Evolutionary conservation across 768 basidiomycete species (phyloP).

Genomic region (Harrya chromipes): DNA sequence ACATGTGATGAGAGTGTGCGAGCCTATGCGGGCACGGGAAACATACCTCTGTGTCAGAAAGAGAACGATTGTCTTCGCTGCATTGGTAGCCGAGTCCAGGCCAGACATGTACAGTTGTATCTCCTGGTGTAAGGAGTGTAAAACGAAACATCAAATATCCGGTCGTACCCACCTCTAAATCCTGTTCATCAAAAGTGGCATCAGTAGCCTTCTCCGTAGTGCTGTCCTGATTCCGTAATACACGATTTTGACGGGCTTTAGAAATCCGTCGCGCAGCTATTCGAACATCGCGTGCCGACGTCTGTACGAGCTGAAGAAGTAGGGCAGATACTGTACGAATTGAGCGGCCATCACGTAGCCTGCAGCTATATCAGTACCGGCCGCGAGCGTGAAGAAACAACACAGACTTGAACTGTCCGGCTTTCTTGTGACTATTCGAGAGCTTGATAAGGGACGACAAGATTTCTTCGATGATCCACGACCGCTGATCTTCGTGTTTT

Average conservation of each 20-base stretch:
- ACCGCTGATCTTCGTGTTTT: conserved; percentile 84
- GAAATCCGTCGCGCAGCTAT: conserved; percentile 61
- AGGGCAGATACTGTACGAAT: conserved; percentile 94
- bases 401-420: conserved; percentile 81
- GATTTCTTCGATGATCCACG: conserved; percentile 99
- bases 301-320: conserved; percentile 94
- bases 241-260: conserved; percentile 60
- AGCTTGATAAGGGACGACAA: conserved; percentile 85
- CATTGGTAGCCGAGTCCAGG: conserved; percentile 78
- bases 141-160: neutral
- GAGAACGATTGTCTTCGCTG: conserved; percentile 78
- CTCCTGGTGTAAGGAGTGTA: conserved; percentile 44
- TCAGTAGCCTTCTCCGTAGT: conserved; percentile 46
- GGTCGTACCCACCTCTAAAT: conserved; percentile 48
- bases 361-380: conserved; percentile 29
- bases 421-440: conserved; percentile 85
- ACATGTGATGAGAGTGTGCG: conserved; percentile 1
- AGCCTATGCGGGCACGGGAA: neutral
- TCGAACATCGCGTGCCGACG: conserved; percentile 85
- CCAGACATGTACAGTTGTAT: conserved; percentile 67
- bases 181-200: conserved; percentile 63
- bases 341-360: conserved; percentile 84
- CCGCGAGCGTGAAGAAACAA: neutral
- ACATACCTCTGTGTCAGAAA: conserved; percentile 67
- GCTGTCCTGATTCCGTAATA: conserved; percentile 63